phyloP scores from a whole-genome alignment of 805 yeast species.

The Tetrapisispora fleetii region DNA sequence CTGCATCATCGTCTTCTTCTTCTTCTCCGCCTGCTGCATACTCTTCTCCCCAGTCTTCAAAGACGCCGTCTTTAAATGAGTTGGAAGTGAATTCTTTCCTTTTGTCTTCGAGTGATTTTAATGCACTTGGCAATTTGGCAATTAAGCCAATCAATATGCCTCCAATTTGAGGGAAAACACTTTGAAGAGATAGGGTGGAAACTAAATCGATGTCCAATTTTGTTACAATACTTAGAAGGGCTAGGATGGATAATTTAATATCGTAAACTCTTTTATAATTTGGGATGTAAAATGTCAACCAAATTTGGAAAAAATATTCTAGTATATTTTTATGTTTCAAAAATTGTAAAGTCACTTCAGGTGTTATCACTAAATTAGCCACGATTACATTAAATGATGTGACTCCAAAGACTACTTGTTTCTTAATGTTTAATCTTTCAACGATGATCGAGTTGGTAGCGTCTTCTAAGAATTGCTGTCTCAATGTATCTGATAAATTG shows the following conservation, averaged over 20 bases:
- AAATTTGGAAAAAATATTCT: constrained; percentile 42
- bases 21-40: constrained; percentile 31
- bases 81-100: constrained; percentile 42
- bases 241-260: constrained; percentile 64
- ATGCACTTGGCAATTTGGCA: constrained; percentile 60
- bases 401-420: constrained; percentile 25
- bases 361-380: constrained; percentile 53
- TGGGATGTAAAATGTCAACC: constrained; percentile 32
- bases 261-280: constrained; percentile 65
- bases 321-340: constrained; percentile 35
- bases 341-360: constrained; percentile 40
- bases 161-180: constrained; percentile 41
- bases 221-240: constrained; percentile 43
- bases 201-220: constrained; percentile 15
- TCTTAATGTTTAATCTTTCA: constrained; percentile 20
- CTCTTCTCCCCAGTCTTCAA: constrained; percentile 21
- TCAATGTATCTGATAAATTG: constrained; percentile 33
- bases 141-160: constrained; percentile 42
- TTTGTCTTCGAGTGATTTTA: constrained; percentile 51
- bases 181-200: constrained; percentile 28
- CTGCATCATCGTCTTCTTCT: constrained; percentile 29
- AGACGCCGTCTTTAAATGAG: constrained; percentile 27
- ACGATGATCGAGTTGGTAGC: constrained; percentile 30
- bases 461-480: constrained; percentile 37
- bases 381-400: constrained; percentile 45